Percentiles rank a stretch among this genome's conserved stretches.
These are phyloP conservation scores for Solanum okadae DNA, from an alignment of 257 asterid genomes.

Conservation along the genomic window DNA sequence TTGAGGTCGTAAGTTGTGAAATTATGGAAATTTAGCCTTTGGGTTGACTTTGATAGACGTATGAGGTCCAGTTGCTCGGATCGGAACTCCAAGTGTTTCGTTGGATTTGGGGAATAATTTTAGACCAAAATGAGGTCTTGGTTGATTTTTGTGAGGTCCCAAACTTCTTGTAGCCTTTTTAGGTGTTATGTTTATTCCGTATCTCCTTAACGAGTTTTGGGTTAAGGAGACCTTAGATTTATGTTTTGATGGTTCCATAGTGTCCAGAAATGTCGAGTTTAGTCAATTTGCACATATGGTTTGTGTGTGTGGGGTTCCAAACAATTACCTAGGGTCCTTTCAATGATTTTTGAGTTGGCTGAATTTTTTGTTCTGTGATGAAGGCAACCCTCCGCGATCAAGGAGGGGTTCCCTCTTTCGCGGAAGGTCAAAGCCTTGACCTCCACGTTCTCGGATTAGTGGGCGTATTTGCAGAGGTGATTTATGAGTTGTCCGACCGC, in stretches of 20 bases:
- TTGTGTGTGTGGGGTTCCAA: neutral
- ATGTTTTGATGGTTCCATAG: neutral
- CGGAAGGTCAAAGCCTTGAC: neutral
- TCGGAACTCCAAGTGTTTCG: neutral
- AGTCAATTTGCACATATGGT: neutral
- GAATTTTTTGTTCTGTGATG: neutral
- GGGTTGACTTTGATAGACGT: neutral
- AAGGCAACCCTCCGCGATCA: neutral
- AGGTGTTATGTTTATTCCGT: neutral
- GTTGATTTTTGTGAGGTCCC: neutral
- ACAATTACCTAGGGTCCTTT: neutral
- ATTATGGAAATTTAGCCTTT: too few species aligned
- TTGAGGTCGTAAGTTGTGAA: neutral
- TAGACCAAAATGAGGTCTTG: neutral
- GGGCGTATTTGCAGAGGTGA: neutral
- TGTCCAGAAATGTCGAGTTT: neutral
- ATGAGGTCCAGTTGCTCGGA: neutral
- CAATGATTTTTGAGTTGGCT: neutral
- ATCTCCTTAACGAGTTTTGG: neutral
- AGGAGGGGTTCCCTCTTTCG: neutral
- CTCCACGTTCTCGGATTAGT: neutral
- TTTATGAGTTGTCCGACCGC: neutral
- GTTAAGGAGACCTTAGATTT: neutral
- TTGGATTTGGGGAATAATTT: neutral
- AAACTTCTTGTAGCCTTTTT: neutral